Conservation (phyloP, 768 basidiomycete species). For the Lactarius sp. region DNA sequence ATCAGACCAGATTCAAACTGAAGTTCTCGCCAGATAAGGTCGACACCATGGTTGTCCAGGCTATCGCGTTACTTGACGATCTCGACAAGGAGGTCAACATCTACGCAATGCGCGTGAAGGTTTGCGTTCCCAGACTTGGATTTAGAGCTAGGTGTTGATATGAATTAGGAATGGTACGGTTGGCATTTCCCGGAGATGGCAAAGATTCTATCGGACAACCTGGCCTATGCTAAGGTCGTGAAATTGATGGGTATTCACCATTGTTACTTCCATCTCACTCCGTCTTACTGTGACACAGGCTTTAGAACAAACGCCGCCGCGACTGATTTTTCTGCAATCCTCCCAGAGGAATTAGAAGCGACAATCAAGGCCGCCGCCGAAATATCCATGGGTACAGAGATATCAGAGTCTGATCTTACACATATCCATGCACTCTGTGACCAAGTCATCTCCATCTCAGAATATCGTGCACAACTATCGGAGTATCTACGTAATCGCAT, state of each 20-base stretch:
- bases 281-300: slow-evolving; percentile 40
- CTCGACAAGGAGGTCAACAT: slow-evolving; percentile 99
- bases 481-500: slow-evolving; percentile 98
- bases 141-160: neutral
- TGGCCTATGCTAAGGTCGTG: slow-evolving; percentile 94
- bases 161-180: slow-evolving; percentile 95
- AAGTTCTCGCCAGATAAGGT: slow-evolving; percentile 99
- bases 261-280: neutral
- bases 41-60: slow-evolving; percentile 99
- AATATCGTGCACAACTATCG: slow-evolving; percentile 90
- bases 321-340: slow-evolving; percentile 82
- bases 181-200: slow-evolving; percentile 99
- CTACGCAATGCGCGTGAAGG: slow-evolving; percentile 98
- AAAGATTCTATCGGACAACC: slow-evolving; percentile 95
- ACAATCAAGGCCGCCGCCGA: slow-evolving; percentile 93
- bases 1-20: slow-evolving; percentile 76
- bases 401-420: slow-evolving; percentile 92
- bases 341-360: slow-evolving; percentile 96
- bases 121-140: slow-evolving; percentile 30
- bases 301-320: slow-evolving; percentile 91
- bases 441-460: slow-evolving; percentile 94
- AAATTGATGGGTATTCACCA: slow-evolving; percentile 71
- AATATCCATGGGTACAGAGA: slow-evolving; percentile 99
- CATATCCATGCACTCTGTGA: slow-evolving; percentile 97
- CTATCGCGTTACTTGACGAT: slow-evolving; percentile 95